Base-by-base conservation (phyloP, 352 stramenopile species). In the Phytopythium oedochilum region DNA sequence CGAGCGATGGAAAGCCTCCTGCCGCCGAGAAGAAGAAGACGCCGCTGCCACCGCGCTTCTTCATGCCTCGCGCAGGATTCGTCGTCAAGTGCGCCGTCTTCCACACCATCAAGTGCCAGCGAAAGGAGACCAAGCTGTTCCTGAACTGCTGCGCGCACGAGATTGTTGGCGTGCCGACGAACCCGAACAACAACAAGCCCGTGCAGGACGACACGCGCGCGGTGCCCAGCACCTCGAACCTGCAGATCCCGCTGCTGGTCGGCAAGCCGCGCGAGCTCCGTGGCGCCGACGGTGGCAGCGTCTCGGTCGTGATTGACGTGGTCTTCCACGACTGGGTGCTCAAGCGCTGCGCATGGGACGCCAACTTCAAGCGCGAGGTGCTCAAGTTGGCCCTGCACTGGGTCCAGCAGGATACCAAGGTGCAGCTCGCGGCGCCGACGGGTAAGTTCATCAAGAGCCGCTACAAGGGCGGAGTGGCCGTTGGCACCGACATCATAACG, bases 381-480 rank as follows among this genome's bases (percentile, higher is more conserved):
- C 75, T 92, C 58, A 88, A 88, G 46, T 66, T 94, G 20, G 82
- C 84, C 25, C 68, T 89, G 36, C 67, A 80, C n/a, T 94, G 82
- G 82, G 80, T 87, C 20, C 78, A 90, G 53, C 63, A 88, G 11
- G 84, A 94, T 44, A 73, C 78, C 3, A 60, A 70, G 3, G 59
- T 86, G 38, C 46, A 55, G 20, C 64, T 85, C 22, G 70, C 74
- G 25, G 61, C 64, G 12, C 57, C 61, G 0, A 59, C 65, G 17
- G 78, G 82, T 9, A 94, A 91, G 51, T 86, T 89, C 55, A 94
- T 92, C 68, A 94, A 94, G 67, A 88, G 76, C 20, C 62, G 62
- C 9, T 94, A 94, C 71, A 94, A 94, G 64, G 82, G 84, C 14
- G 82, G 84, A 15, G 75, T 86, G 15, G 59, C 40, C 11, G 60